A percentile compares a stretch with the other conserved stretches of the same genome.
phyloP scores from a whole-genome alignment of 768 basidiomycete species.

The Russula dissimulans region DNA sequence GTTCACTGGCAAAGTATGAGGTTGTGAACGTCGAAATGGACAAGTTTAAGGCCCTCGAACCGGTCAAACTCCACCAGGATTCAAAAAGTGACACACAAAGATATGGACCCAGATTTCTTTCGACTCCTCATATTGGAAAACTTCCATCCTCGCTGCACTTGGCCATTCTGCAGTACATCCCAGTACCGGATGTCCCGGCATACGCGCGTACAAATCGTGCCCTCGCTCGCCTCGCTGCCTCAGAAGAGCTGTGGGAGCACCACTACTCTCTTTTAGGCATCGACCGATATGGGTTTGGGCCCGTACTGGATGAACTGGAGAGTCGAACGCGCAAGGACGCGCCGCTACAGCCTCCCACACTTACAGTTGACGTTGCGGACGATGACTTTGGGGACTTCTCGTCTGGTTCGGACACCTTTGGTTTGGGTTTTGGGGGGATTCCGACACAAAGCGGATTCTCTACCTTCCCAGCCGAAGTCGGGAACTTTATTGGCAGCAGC shows the following conservation, averaged over 20 bases:
- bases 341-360: slow-evolving; percentile 47
- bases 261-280: slow-evolving; percentile 58
- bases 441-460: slow-evolving; percentile 12
- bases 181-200: slow-evolving; percentile 71
- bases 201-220: slow-evolving; percentile 63
- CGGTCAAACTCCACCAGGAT: slow-evolving; percentile 32
- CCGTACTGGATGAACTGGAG: slow-evolving; percentile 55
- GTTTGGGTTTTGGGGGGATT: neutral
- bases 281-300: slow-evolving; percentile 34
- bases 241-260: slow-evolving; percentile 71
- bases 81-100: slow-evolving; percentile 13
- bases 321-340: slow-evolving; percentile 31
- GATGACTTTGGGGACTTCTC: slow-evolving; percentile 91
- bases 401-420: slow-evolving; percentile 24
- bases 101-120: neutral
- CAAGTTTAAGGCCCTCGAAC: slow-evolving; percentile 81
- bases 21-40: slow-evolving; percentile 47
- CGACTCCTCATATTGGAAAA: slow-evolving; percentile 49
- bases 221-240: slow-evolving; percentile 49
- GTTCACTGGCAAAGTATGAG: neutral
- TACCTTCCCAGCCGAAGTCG: slow-evolving; percentile 35
- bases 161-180: slow-evolving; percentile 60
- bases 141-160: slow-evolving; percentile 74
- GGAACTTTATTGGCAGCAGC: slow-evolving; percentile 37
- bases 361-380: slow-evolving; percentile 51